Evolutionary conservation across 2,329 filamentous ascomycete genomes (phyloP).

Genomic region (Bipolaris gigantea): DNA sequence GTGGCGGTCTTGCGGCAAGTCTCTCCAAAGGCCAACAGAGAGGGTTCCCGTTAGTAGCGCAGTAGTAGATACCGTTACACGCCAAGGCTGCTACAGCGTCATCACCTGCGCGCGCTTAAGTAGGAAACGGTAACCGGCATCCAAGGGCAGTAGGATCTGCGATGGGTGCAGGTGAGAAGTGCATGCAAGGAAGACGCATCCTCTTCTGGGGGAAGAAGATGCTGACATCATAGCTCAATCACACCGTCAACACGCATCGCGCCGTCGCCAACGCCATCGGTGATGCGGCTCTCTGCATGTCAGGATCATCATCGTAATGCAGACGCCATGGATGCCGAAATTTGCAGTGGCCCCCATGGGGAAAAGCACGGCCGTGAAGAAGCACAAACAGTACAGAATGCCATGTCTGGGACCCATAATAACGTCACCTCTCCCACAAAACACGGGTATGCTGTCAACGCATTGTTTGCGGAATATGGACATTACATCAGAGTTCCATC

Average conservation of each 20-base stretch:
- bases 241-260: slow-evolving; percentile 8
- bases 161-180: too few relatives aligned
- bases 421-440: slow-evolving; percentile 4
- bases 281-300: slow-evolving; percentile 12
- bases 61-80: too few relatives aligned
- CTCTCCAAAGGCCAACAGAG: too few relatives aligned
- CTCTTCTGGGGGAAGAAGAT: neutral
- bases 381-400: neutral
- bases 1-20: too few relatives aligned
- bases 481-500: slow-evolving; percentile 12
- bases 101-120: too few relatives aligned
- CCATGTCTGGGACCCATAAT: slow-evolving; percentile 3
- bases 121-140: too few relatives aligned
- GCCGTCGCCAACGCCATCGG: slow-evolving; percentile 7
- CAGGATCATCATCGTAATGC: slow-evolving; percentile 6
- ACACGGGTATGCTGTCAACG: neutral
- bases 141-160: too few relatives aligned
- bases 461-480: neutral
- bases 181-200: too few relatives aligned
- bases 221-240: slow-evolving; percentile 16
- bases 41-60: too few relatives aligned
- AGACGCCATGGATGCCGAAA: slow-evolving; percentile 9
- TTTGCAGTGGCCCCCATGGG: neutral
- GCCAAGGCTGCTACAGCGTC: too few relatives aligned
- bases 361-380: slow-evolving; percentile 1